Percentiles rank a stretch among this genome's conserved stretches.
These are phyloP conservation scores for Botryotinia globosa DNA, from an alignment of 2,329 filamentous ascomycete genomes.

Conservation along the genomic window DNA sequence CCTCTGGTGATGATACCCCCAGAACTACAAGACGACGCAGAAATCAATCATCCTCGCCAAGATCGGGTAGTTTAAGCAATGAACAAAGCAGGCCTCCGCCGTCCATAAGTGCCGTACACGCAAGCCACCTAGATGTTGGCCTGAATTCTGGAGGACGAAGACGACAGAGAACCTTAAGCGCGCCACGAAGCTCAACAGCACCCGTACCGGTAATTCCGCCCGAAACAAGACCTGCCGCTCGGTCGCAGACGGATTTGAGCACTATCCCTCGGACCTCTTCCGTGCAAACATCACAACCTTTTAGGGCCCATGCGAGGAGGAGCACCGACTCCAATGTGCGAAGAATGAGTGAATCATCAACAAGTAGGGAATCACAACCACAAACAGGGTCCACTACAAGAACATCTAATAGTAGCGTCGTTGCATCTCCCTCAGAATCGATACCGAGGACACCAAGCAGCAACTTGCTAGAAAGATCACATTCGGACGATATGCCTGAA, in stretches of 20 bases:
- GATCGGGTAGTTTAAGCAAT: conserved; percentile 46
- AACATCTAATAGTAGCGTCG: conserved; percentile 1
- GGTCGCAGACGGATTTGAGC: conserved; percentile 64
- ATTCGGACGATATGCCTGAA: not conserved
- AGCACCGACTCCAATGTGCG: conserved; percentile 34
- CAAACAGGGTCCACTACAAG: conserved; percentile 16
- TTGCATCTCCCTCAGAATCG: conserved; percentile 22
- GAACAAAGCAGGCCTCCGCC: conserved; percentile 50
- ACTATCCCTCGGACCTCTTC: conserved; percentile 40
- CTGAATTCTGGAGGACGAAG: conserved; percentile 48
- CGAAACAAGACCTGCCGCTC: conserved; percentile 50
- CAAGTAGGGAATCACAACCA: conserved; percentile 15
- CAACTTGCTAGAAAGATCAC: not conserved
- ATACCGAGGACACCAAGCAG: conserved; percentile 16
- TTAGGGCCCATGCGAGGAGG: conserved; percentile 33
- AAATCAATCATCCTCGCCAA: conserved; percentile 48
- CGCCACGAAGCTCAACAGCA: conserved; percentile 53
- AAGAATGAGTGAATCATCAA: conserved; percentile 28
- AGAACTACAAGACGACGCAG: conserved; percentile 34
- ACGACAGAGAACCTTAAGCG: conserved; percentile 51
- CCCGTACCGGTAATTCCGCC: conserved; percentile 45
- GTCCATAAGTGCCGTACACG: conserved; percentile 46
- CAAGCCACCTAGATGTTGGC: conserved; percentile 49
- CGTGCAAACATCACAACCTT: conserved; percentile 16
- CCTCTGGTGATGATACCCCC: conserved; percentile 32